Evolutionary conservation across 2,329 filamentous ascomycete species (phyloP).

Genomic region (Fusarium agapanthi): DNA sequence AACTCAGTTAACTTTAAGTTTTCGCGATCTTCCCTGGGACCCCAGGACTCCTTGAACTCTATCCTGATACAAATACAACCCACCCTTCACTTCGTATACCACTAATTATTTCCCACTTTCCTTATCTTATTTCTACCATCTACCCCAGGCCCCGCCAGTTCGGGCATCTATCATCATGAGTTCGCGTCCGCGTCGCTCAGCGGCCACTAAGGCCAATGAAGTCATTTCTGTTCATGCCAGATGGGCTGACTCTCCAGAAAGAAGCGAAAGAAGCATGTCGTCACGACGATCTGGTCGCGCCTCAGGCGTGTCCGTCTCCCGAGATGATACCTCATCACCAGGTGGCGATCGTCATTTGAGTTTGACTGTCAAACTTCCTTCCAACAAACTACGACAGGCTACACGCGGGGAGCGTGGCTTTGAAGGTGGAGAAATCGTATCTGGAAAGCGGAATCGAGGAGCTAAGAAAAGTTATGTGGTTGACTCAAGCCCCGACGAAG

Average conservation of each 20-base stretch:
- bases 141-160: conserved; percentile 29
- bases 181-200: conserved; percentile 57
- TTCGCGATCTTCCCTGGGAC: not conserved
- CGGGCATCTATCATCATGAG: conserved; percentile 50
- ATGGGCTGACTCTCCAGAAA: conserved; percentile 53
- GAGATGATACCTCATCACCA: conserved; percentile 58
- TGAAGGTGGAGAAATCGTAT: conserved; percentile 57
- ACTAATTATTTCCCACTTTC: conserved; percentile 1
- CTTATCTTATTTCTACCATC: not conserved
- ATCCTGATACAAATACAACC: conserved; percentile 1
- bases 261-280: conserved; percentile 56
- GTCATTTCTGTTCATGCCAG: conserved; percentile 54
- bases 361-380: conserved; percentile 61
- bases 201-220: conserved; percentile 54
- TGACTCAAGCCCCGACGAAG: conserved; percentile 61
- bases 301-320: conserved; percentile 53
- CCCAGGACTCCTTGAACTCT: not conserved
- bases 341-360: conserved; percentile 55
- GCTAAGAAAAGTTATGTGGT: conserved; percentile 69
- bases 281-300: conserved; percentile 61
- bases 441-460: conserved; percentile 62
- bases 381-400: conserved; percentile 61
- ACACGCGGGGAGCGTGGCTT: conserved; percentile 54
- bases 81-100: not conserved
- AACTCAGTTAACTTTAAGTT: conserved; percentile 4